Conservation (phyloP, 2,329 filamentous ascomycete genomes). For the Chrysoporthe austroafricana region DNA sequence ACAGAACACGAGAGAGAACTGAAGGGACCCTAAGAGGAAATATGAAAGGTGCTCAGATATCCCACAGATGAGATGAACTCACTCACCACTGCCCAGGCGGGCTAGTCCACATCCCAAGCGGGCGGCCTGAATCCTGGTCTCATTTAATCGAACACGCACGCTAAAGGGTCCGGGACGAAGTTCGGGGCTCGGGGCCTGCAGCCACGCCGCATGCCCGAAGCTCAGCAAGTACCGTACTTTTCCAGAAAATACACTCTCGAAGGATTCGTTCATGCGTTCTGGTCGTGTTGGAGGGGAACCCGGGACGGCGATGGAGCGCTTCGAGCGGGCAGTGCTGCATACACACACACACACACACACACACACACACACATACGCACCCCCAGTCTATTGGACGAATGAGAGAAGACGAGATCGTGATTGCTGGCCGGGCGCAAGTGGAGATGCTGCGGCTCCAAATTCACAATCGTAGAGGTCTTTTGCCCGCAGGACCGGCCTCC, state of each 20-base stretch:
- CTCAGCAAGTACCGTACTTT: slow-evolving; percentile 13
- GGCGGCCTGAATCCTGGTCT: slow-evolving; percentile 9
- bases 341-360: too few relatives aligned
- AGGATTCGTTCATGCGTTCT: neutral
- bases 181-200: neutral
- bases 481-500: neutral
- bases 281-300: neutral
- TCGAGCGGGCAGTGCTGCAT: neutral
- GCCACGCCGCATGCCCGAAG: slow-evolving; percentile 1
- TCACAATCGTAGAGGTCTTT: neutral
- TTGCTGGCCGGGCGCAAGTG: neutral
- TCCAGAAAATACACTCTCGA: neutral
- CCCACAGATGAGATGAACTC: neutral
- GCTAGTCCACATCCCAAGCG: slow-evolving; percentile 11
- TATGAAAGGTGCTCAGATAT: slow-evolving; percentile 10
- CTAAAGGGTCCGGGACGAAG: neutral
- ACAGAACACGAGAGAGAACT: slow-evolving; percentile 14
- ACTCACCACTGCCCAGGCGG: neutral
- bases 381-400: neutral
- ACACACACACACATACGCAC: neutral
- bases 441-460: neutral
- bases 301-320: neutral
- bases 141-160: neutral
- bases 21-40: slow-evolving; percentile 6
- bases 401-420: neutral